A percentile compares a stretch with the other conserved stretches of the same genome.
Evolutionary conservation across 2,329 filamentous ascomycete genomes (phyloP).

Genomic region (Sordariomycetes sp.): DNA sequence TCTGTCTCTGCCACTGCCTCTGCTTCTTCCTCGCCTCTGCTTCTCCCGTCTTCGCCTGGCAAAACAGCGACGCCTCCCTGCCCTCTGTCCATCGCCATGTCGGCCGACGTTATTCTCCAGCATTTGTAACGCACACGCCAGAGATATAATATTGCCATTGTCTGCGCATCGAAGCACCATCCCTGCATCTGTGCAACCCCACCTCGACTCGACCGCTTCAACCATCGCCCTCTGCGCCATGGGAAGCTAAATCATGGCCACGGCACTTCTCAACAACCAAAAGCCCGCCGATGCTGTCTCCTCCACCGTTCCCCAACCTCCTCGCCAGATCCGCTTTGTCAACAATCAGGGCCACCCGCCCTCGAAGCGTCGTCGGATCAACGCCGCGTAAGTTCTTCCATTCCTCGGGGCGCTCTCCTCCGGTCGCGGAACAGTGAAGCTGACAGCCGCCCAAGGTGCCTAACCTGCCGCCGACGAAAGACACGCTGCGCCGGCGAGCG

Average conservation of each 20-base stretch:
- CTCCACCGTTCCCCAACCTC: conserved; percentile 21
- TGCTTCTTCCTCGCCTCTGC: not conserved
- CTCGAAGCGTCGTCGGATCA: conserved; percentile 69
- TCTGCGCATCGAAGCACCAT: not conserved
- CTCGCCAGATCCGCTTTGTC: conserved; percentile 66
- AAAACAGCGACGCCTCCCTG: not conserved
- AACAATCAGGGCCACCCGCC: conserved; percentile 75
- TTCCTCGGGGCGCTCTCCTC: no score
- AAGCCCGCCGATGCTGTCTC: conserved; percentile 18
- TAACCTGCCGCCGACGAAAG: conserved; percentile 68
- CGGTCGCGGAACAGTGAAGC: not conserved
- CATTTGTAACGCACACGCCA: no score
- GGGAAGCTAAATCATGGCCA: conserved; percentile 9
- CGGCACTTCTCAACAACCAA: conserved; percentile 8
- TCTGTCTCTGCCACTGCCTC: no score
- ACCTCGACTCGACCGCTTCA: not conserved
- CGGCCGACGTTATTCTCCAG: conserved; percentile 2
- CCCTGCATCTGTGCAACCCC: not conserved
- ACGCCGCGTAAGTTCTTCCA: conserved; percentile 56
- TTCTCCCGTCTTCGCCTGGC: not conserved
- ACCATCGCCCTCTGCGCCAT: not conserved
- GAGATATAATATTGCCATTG: not conserved
- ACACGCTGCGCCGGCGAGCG: conserved; percentile 68
- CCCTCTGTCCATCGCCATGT: conserved; percentile 1
- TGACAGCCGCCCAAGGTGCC: conserved; percentile 38